Evolutionary conservation across 148 eudicot genomes (phyloP), one percentile per base, ranked within the genome.

Genomic region (Amaranthus cruentus): DNA sequence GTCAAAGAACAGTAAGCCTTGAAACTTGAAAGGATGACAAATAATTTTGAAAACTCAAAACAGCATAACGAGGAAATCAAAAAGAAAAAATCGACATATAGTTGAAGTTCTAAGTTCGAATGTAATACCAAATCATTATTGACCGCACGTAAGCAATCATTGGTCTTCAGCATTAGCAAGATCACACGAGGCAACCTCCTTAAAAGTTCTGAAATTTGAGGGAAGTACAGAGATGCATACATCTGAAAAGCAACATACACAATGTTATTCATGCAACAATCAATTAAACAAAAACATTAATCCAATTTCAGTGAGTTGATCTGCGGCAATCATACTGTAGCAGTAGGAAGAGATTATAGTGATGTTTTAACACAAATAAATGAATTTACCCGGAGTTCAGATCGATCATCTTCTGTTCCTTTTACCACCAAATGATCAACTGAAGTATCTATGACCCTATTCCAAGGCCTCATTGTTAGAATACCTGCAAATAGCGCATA

Each of bases 401-500:
- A 84, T 51, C 84, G 89, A 77, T 95, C 96, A 73, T 78, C 73
- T 10, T 87, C 88, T 74, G 81, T 81, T 62, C 98, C 96, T 77
- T 82, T 82, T 68, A 95, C 84, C 57, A 88, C 93, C 80, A 95
- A 85, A 87, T 95, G 98, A 84, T 95, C 98, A 78, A 90, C 92
- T 66, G 97, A 79, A 55, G 90, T 81, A 73, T 95, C 97, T 73
- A 90, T 83, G 44, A 95, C 93, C 83, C 86, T 87, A 52, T 87
- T 81, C 98, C 98, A 95, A 47, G 98, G 98, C 81, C 90, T 85
- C 98, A 95, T 91, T 48, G 98, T 95, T 62, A 95, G 90, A 76
- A 95, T 87, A 52, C 91, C 97, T 4, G 97, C 97, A 84, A 95
- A 95, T 51, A 95, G 76, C 47, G 84, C 87, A 79, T 91, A 91